phyloP scores from a whole-genome alignment of 2,329 filamentous ascomycete species.

The Aspergillus intermedius region DNA sequence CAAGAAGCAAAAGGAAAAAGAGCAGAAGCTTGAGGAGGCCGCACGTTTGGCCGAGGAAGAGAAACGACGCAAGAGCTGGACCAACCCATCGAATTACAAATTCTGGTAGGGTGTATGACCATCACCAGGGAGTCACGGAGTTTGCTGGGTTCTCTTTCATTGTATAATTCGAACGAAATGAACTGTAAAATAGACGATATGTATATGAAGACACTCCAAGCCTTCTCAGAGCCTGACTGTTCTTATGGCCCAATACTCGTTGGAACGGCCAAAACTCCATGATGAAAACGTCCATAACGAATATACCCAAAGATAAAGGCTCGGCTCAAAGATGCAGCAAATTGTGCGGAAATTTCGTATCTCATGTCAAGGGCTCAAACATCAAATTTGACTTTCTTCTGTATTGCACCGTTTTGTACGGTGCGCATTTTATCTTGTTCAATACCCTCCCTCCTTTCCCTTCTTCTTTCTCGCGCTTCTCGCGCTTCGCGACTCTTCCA shows the following conservation, averaged over 20 bases:
- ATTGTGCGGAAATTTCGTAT: not conserved
- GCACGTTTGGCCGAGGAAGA: constrained; percentile 33
- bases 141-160: constrained; percentile 20
- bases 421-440: constrained; percentile 19
- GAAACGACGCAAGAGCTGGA: constrained; percentile 38
- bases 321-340: not conserved
- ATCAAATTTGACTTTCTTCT: constrained; percentile 39
- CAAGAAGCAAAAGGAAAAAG: constrained; percentile 52
- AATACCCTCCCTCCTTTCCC: constrained; percentile 42
- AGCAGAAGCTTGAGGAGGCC: constrained; percentile 33
- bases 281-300: not conserved
- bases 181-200: constrained; percentile 15
- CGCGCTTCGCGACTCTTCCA: constrained; percentile 54
- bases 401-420: constrained; percentile 24
- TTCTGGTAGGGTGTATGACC: constrained; percentile 35
- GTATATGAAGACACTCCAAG: constrained; percentile 3
- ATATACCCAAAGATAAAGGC: not conserved
- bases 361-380: constrained; percentile 13
- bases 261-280: not conserved
- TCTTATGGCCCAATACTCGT: constrained; percentile 7
- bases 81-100: constrained; percentile 39
- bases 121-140: constrained; percentile 26
- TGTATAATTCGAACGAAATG: constrained; percentile 14
- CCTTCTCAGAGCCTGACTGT: constrained; percentile 4
- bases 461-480: constrained; percentile 53